phyloP scores from a whole-genome alignment of 768 basidiomycete species.

The Lactarius sp. region DNA sequence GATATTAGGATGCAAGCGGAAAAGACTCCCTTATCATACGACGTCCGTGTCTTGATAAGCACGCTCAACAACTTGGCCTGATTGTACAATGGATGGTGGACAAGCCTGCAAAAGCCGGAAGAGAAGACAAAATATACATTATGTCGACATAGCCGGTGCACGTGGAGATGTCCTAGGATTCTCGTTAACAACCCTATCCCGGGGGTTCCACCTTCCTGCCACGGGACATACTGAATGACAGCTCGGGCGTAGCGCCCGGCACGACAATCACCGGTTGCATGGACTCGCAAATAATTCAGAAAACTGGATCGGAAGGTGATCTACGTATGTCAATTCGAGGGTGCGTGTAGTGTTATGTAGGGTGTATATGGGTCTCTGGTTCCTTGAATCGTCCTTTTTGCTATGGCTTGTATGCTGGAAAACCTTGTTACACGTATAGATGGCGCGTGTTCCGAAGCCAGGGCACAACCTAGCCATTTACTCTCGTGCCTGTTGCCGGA shows the following conservation, averaged over 20 bases:
- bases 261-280: not conserved
- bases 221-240: not conserved
- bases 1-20: not conserved
- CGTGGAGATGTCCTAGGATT: constrained; percentile 1
- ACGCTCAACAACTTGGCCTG: not conserved
- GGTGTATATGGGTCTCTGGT: not conserved
- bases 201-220: not conserved
- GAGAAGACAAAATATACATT: not conserved
- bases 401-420: not conserved
- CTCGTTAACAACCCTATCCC: not conserved
- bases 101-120: not conserved
- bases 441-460: not conserved
- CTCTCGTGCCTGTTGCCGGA: not conserved
- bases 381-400: not conserved
- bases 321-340: not conserved
- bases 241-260: not conserved
- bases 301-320: not conserved
- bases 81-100: not conserved
- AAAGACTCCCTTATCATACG: not conserved
- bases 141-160: not conserved
- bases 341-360: not conserved
- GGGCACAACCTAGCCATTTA: too few species aligned
- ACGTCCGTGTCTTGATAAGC: not conserved
- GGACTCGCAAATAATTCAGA: not conserved
- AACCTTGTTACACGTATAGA: not conserved